Conservation (phyloP, 1,284 basidiomycete species). For the Tremellales sp. region DNA sequence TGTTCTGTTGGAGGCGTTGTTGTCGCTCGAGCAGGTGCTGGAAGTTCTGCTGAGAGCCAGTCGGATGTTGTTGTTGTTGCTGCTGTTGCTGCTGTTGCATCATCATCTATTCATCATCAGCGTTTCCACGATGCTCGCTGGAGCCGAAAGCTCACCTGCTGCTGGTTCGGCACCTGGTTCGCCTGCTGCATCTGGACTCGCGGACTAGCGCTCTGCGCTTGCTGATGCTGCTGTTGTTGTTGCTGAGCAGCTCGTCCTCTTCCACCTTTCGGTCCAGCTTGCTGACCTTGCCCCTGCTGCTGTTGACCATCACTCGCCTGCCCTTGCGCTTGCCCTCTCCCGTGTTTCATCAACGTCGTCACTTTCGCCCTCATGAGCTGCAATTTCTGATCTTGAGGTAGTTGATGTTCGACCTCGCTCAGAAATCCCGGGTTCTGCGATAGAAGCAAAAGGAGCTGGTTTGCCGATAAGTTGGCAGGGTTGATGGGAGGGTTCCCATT, state of each 20-base stretch:
- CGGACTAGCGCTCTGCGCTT: too few species aligned
- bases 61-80: slow-evolving; percentile 5
- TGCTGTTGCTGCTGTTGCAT: slow-evolving; percentile 1
- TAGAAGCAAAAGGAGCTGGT: not conserved
- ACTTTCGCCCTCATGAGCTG: not conserved
- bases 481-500: not conserved
- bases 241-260: slow-evolving; percentile 23
- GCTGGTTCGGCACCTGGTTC: not conserved
- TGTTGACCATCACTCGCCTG: not conserved
- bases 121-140: too few species aligned
- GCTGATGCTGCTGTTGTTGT: slow-evolving; percentile 8
- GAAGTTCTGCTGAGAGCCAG: slow-evolving; percentile 3
- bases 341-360: not conserved
- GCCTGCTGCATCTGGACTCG: slow-evolving; percentile 9
- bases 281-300: not conserved
- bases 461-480: not conserved
- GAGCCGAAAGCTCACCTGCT: too few species aligned
- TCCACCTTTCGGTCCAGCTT: slow-evolving; percentile 1
- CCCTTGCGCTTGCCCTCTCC: not conserved
- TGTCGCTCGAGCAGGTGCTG: slow-evolving; percentile 2
- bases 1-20: not conserved
- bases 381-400: not conserved
- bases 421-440: not conserved
- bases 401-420: not conserved
- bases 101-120: too few species aligned